Conservation (phyloP, 768 basidiomycete species). For the Suillus weaverae region DNA sequence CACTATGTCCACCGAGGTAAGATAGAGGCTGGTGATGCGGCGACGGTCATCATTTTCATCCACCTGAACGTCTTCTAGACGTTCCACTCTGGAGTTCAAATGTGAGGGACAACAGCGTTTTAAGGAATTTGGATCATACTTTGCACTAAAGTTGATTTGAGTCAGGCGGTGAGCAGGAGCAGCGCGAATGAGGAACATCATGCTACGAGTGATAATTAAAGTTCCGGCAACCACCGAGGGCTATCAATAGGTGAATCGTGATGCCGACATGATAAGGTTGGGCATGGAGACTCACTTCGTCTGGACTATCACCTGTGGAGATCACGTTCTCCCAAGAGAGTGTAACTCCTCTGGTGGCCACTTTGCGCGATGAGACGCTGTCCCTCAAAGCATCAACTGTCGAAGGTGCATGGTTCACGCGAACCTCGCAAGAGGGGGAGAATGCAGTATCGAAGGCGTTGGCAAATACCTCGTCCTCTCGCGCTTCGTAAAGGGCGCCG, state of each 20-base stretch:
- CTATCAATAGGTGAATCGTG: constrained; percentile 17
- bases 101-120: neutral
- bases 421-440: constrained; percentile 34
- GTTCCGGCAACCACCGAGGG: constrained; percentile 37
- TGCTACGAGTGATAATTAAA: constrained; percentile 38
- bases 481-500: constrained; percentile 26
- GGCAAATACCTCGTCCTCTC: constrained; percentile 13
- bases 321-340: constrained; percentile 39
- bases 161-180: constrained; percentile 36
- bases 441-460: constrained; percentile 32
- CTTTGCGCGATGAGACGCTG: constrained; percentile 22
- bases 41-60: constrained; percentile 21
- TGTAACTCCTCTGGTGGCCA: constrained; percentile 18
- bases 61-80: constrained; percentile 16
- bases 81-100: constrained; percentile 25
- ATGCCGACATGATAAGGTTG: too few relatives aligned
- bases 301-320: constrained; percentile 25
- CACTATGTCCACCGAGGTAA: constrained; percentile 31
- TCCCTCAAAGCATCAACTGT: constrained; percentile 30
- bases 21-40: constrained; percentile 37
- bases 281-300: constrained; percentile 19
- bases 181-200: constrained; percentile 43
- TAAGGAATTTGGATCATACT: constrained; percentile 23
- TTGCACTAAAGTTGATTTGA: constrained; percentile 40
- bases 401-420: constrained; percentile 29